Evolutionary conservation across 177 flowering plant species (phyloP), one percentile per base, ranked within the genome.

Genomic region (Vitis hybrid): DNA sequence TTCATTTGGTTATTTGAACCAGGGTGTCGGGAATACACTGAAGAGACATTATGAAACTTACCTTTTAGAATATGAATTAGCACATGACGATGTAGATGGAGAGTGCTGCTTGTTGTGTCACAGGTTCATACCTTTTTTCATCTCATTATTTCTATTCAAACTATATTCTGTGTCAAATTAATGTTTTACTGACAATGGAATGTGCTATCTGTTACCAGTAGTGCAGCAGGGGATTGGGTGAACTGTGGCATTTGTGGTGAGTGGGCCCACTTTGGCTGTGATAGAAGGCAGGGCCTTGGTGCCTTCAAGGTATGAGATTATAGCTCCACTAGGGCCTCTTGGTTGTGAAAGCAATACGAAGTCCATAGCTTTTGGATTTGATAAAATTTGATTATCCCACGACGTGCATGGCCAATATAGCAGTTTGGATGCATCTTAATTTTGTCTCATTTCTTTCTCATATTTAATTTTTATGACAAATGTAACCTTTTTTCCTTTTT

Each of bases 151-250:
- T 15, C 11, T 54, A 62, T 55, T 27, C 12, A 21, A 11, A 35
- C 40, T 10, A 1, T 14, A 52, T 52, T 14, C 5, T 13, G 30
- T 11, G 21, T 10, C 3, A 67, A 52, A 52, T 27, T 11, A 9
- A 55, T 12, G 13, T 66, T 56, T 21, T 58, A 11, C 78, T 77
- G 65, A 79, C 70, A 55, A 16, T 59, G 56, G 11, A 18, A 4
- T 63, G 74, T 24, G 16, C 46, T 6, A 40, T 11, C 52, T 56
- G 61, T 55, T 35, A 71, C 49, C 97, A 95, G 99, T 92, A 91
- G 98, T n/a, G 97, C 99, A 62, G 95, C 97, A 15, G 99, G 99
- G 48, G 99, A 96, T 67, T 96, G 99, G 99, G 99, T 96, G 63
- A 96, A 96, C 75, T 96, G 99, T 74, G 97, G 99, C 30, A 81